phyloP scores from a whole-genome alignment of 1,284 basidiomycete species.

The Boletus mariae region DNA sequence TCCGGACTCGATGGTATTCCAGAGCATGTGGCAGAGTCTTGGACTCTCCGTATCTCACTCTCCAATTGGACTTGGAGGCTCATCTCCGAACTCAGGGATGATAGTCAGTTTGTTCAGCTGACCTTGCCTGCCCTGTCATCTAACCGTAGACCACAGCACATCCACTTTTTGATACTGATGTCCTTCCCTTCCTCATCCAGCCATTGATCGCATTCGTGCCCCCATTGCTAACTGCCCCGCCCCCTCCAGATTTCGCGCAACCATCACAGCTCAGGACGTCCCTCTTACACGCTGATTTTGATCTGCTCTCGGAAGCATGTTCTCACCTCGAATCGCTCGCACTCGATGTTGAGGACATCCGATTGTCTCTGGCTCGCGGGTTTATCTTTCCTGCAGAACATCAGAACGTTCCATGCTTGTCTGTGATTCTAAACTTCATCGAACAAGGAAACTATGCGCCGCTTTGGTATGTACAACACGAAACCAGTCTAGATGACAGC shows the following conservation, averaged over 20 bases:
- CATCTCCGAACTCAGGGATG: slow-evolving; percentile 62
- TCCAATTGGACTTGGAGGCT: slow-evolving; percentile 75
- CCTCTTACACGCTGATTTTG: slow-evolving; percentile 66
- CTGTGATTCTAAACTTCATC: slow-evolving; percentile 66
- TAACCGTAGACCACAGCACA: slow-evolving; percentile 37
- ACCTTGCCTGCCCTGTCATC: neutral
- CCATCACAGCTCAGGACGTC: slow-evolving; percentile 44
- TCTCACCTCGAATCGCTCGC: slow-evolving; percentile 72
- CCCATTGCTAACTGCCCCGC: slow-evolving; percentile 41
- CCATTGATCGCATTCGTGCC: slow-evolving; percentile 56
- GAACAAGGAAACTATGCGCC: slow-evolving; percentile 63
- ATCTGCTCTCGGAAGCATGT: slow-evolving; percentile 68
- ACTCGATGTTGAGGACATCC: slow-evolving; percentile 71
- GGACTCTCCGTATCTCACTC: slow-evolving; percentile 61
- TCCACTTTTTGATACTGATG: slow-evolving; percentile 56
- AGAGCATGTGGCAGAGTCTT: slow-evolving; percentile 47
- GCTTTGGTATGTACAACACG: slow-evolving; percentile 50
- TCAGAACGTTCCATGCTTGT: slow-evolving; percentile 55
- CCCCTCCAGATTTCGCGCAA: slow-evolving; percentile 39
- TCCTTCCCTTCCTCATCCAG: slow-evolving; percentile 59
- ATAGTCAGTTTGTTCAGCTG: slow-evolving; percentile 40
- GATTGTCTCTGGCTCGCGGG: slow-evolving; percentile 67
- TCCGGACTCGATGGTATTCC: slow-evolving; percentile 20
- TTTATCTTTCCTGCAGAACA: slow-evolving; percentile 56
- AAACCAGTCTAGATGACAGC: slow-evolving; percentile 36